Percentiles rank a stretch among this genome's conserved stretches.
Evolutionary conservation across 331 rosid species (phyloP).

Genomic region (Rhamnella rubrinervis): DNA sequence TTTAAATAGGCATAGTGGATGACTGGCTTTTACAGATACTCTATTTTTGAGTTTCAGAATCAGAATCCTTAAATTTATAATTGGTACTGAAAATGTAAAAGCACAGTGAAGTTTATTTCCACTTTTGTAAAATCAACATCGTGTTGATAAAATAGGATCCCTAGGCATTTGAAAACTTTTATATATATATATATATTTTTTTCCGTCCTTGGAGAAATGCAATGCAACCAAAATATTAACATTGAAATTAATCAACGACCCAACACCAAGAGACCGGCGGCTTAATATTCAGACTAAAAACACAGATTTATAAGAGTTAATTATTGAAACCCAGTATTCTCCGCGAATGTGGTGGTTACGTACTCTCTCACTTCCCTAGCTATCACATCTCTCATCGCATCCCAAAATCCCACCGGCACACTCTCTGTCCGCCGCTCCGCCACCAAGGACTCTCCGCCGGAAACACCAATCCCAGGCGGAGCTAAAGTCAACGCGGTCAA

Average conservation of each 20-base stretch:
- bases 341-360: conserved; percentile 60
- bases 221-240: neutral
- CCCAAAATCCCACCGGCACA: conserved; percentile 77
- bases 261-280: neutral
- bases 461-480: conserved; percentile 51
- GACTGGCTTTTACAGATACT: too few relatives aligned
- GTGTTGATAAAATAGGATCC: too few relatives aligned
- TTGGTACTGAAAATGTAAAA: too few relatives aligned
- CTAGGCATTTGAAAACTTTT: neutral
- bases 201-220: neutral
- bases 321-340: conserved; percentile 43
- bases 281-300: neutral
- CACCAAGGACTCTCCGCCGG: conserved; percentile 11
- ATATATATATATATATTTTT: neutral
- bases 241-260: neutral
- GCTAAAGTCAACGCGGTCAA: conserved; percentile 83
- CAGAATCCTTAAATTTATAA: too few relatives aligned
- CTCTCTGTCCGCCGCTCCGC: conserved; percentile 31
- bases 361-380: conserved; percentile 88
- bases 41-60: too few relatives aligned
- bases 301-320: too few relatives aligned
- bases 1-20: too few relatives aligned
- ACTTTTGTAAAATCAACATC: too few relatives aligned
- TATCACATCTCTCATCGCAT: conserved; percentile 74
- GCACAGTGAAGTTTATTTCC: too few relatives aligned